phyloP scores from a whole-genome alignment of 139 green algal genomes.

The Coelastrella sp. region DNA sequence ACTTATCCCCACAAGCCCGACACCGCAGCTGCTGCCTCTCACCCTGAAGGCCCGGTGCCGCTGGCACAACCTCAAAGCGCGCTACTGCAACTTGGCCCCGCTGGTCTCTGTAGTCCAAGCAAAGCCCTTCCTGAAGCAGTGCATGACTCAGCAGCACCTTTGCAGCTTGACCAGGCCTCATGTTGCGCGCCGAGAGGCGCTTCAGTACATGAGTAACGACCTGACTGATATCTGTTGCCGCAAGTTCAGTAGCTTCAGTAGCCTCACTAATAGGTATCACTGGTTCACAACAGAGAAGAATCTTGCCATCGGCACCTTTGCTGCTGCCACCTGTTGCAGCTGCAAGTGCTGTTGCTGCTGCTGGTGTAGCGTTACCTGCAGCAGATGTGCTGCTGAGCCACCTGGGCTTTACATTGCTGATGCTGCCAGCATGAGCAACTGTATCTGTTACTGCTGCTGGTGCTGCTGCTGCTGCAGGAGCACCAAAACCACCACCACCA shows the following conservation, averaged over 20 bases:
- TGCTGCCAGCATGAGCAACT: background rate
- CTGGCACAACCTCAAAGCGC: background rate
- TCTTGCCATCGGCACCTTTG: background rate
- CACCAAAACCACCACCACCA: too few relatives aligned
- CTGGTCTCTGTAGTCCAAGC: background rate
- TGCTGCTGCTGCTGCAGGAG: too few relatives aligned
- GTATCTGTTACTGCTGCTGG: background rate
- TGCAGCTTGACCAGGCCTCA: background rate
- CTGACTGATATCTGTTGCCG: background rate
- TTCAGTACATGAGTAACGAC: background rate
- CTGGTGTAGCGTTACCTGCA: background rate
- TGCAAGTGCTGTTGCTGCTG: background rate
- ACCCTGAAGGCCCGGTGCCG: background rate
- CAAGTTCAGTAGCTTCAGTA: background rate
- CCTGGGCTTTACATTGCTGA: background rate
- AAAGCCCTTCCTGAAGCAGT: background rate
- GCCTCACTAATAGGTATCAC: background rate
- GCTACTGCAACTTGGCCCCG: background rate
- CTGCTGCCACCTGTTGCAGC: background rate
- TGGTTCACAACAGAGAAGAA: background rate
- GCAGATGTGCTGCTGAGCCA: background rate
- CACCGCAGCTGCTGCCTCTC: background rate
- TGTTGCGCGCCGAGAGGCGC: background rate
- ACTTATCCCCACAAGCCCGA: background rate
- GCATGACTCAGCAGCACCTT: background rate